A percentile compares a stretch with the other conserved stretches of the same genome.
Evolutionary conservation across 1,139 yeast genomes (phyloP).

Genomic region (Arxiozyma bovina): DNA sequence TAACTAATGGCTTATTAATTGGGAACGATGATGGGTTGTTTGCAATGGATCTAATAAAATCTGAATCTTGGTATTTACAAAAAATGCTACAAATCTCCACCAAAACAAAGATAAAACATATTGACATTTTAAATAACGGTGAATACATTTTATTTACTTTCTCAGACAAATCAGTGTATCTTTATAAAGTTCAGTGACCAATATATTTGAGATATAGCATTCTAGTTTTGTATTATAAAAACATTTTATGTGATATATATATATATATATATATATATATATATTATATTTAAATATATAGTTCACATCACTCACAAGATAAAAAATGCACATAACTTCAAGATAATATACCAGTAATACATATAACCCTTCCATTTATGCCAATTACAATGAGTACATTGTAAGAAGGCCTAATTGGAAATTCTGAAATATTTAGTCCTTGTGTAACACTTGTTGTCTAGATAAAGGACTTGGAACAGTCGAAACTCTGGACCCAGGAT

Average conservation of each 20-base stretch:
- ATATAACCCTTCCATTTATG: background rate
- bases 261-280: no score
- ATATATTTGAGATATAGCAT: background rate
- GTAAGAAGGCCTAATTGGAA: no score
- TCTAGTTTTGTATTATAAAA: background rate
- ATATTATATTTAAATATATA: no score
- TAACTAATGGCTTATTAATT: conserved; percentile 49
- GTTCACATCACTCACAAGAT: no score
- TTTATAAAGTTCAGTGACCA: background rate
- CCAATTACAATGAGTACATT: background rate
- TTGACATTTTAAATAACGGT: conserved; percentile 1
- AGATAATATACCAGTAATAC: no score
- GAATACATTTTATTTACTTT: conserved; percentile 9
- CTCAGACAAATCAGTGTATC: conserved; percentile 9
- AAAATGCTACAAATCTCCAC: background rate
- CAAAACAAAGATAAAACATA: background rate
- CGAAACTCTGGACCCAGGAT: no score
- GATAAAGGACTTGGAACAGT: no score
- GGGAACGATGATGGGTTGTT: conserved; percentile 63
- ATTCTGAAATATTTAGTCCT: no score
- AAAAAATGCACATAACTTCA: no score
- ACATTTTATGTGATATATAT: background rate
- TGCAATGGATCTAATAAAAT: conserved; percentile 44
- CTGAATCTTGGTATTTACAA: conserved; percentile 29
- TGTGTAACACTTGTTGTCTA: no score